Conservation (phyloP, 345 rosid genomes). For the Schrenkiella parvula region DNA sequence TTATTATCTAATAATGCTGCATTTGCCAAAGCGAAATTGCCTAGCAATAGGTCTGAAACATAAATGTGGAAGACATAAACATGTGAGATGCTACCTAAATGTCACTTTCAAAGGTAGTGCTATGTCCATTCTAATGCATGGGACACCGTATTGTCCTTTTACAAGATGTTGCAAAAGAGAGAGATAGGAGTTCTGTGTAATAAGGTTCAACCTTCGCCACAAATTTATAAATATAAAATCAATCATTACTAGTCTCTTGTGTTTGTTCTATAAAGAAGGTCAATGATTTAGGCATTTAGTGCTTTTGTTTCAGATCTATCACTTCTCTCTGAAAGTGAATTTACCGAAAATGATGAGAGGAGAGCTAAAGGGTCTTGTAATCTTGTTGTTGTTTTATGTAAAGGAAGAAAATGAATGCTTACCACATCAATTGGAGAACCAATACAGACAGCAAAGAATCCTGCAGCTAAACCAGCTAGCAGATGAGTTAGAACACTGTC, state of each 20-base stretch:
- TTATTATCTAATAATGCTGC: constrained; percentile 17
- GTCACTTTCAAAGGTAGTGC: constrained; percentile 21
- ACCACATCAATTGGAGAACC: constrained; percentile 98
- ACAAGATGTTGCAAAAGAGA: neutral
- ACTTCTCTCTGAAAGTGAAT: constrained; percentile 2
- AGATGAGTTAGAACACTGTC: constrained; percentile 80
- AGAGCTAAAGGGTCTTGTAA: neutral
- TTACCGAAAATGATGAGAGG: constrained; percentile 10
- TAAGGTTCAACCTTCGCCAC: constrained; percentile 10
- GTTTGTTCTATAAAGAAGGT: neutral
- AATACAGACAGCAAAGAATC: constrained; percentile 86
- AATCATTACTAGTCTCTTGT: constrained; percentile 1
- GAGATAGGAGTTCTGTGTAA: neutral
- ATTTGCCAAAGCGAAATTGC: constrained; percentile 7
- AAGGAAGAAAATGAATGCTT: constrained; percentile 28
- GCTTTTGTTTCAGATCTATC: constrained; percentile 11
- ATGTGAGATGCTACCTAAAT: constrained; percentile 23
- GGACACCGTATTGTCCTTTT: constrained; percentile 11
- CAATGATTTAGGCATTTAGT: neutral
- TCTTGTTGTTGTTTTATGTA: constrained; percentile 16
- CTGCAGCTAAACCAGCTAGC: constrained; percentile 93
- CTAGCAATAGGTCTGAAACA: constrained; percentile 17
- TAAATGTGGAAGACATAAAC: constrained; percentile 30
- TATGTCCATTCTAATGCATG: constrained; percentile 20
- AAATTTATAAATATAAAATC: constrained; percentile 4